Conservation (phyloP, 257 asterid species). For the Voacanga thouarsii region DNA sequence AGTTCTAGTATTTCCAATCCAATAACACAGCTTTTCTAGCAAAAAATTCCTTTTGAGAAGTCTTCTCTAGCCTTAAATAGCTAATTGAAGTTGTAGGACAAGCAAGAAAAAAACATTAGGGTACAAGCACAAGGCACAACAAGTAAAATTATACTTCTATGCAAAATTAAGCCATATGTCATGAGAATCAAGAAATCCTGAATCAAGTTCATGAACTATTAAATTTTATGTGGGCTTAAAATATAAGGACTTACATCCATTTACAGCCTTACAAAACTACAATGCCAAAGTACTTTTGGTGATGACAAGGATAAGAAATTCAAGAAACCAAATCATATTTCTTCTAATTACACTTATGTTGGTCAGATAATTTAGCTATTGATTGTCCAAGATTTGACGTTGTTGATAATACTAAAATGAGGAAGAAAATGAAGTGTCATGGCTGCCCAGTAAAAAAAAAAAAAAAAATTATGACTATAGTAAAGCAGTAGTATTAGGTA, state of each 20-base stretch:
- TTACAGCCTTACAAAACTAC: constrained; percentile 29
- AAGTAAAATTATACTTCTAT: neutral
- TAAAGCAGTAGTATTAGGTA: neutral
- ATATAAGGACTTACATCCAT: constrained; percentile 51
- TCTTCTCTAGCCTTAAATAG: neutral
- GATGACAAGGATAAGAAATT: neutral
- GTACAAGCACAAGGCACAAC: neutral
- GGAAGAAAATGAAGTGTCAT: constrained; percentile 10
- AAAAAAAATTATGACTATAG: neutral
- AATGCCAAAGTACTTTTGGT: constrained; percentile 16
- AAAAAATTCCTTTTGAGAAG: too few relatives aligned
- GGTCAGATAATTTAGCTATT: constrained; percentile 53
- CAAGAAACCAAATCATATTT: neutral
- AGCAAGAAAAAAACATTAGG: neutral
- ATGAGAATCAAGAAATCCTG: neutral
- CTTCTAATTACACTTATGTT: constrained; percentile 41
- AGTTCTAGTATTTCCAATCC: neutral
- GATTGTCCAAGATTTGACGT: constrained; percentile 69
- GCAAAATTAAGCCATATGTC: neutral
- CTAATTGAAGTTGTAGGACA: neutral
- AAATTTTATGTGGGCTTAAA: neutral
- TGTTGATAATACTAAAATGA: constrained; percentile 69
- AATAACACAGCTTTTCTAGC: neutral
- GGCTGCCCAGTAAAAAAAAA: neutral
- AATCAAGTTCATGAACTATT: neutral